Evolutionary conservation across 306 rosid genomes (phyloP).

Genomic region (Senna tora): DNA sequence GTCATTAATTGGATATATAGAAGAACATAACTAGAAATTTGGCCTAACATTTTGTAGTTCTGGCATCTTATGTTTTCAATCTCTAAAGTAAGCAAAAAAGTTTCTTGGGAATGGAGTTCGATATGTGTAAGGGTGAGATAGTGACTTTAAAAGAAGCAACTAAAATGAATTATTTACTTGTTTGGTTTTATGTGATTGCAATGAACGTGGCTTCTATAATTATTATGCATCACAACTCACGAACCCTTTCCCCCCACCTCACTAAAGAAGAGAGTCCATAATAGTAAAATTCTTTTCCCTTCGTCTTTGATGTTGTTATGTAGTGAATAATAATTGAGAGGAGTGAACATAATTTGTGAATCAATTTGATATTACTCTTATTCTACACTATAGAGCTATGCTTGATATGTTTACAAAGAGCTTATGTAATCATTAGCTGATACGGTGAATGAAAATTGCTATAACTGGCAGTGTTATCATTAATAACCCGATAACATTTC

Average conservation of each 20-base stretch:
- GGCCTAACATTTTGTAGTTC: not conserved
- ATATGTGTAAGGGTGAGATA: not conserved
- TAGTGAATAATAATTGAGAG: not conserved
- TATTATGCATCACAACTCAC: not conserved
- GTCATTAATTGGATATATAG: not conserved
- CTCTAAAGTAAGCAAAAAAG: not conserved
- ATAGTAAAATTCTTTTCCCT: not conserved
- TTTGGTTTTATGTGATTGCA: not conserved
- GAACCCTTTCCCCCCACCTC: not conserved
- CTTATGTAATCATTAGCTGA: not conserved
- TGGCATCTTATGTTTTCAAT: not conserved
- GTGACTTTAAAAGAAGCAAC: slow-evolving; percentile 1
- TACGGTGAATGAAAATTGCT: not conserved
- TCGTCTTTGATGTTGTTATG: not conserved
- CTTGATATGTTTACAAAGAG: not conserved
- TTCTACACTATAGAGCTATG: not conserved
- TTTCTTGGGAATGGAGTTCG: not conserved
- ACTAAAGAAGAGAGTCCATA: not conserved
- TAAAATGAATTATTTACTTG: not conserved
- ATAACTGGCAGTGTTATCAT: not conserved
- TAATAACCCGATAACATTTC: not conserved
- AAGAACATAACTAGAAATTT: not conserved
- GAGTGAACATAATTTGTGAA: not conserved
- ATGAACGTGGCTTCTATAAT: not conserved
- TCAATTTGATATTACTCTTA: not conserved